Conservation (phyloP, 768 basidiomycete species). For the Phylloporus arenicola region DNA sequence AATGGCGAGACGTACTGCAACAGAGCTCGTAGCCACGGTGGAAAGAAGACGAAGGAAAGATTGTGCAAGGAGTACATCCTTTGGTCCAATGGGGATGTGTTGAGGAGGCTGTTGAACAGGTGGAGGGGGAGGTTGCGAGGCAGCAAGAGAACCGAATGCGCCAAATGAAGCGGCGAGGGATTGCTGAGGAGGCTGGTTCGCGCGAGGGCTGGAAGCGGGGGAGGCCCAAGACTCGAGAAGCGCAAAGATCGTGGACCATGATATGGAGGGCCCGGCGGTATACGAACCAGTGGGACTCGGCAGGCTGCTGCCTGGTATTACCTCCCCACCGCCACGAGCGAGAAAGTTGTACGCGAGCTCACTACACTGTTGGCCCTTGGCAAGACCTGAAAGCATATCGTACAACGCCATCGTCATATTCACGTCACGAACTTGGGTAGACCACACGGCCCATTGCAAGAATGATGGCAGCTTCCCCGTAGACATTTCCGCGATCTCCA, state of each 20-base stretch:
- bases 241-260: constrained; percentile 74
- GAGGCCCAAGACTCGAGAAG: constrained; percentile 71
- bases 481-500: constrained; percentile 57
- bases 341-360: constrained; percentile 88
- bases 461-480: constrained; percentile 66
- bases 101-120: constrained; percentile 37
- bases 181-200: constrained; percentile 41
- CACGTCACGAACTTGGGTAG: constrained; percentile 66
- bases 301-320: constrained; percentile 54
- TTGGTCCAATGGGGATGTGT: constrained; percentile 47
- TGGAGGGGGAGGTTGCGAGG: constrained; percentile 26
- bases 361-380: constrained; percentile 80
- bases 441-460: constrained; percentile 88
- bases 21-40: constrained; percentile 68
- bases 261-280: constrained; percentile 52
- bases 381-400: constrained; percentile 82
- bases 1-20: constrained; percentile 73
- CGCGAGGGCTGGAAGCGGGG: constrained; percentile 43
- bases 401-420: constrained; percentile 76
- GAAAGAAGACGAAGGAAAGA: constrained; percentile 77
- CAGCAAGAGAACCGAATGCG: constrained; percentile 26
- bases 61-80: constrained; percentile 74
- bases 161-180: constrained; percentile 30
- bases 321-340: constrained; percentile 67
- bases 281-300: constrained; percentile 34